A percentile compares a stretch with the other conserved stretches of the same genome.
phyloP scores from a whole-genome alignment of 1,284 basidiomycete genomes.

The Malassezia cuniculi region DNA sequence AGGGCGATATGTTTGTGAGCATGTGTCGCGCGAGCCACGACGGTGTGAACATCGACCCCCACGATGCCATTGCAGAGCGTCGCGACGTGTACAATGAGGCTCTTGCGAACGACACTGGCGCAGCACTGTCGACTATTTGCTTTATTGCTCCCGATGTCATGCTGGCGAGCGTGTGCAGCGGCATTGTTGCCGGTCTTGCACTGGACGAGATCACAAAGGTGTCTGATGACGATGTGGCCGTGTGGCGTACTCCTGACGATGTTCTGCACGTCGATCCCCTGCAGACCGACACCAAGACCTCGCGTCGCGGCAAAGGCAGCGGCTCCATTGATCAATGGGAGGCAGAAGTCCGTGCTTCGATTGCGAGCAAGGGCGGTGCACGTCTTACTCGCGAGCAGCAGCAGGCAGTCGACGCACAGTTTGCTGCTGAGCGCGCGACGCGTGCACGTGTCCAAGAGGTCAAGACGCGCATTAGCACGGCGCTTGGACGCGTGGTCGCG shows the following conservation, averaged over 20 bases:
- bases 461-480: slow-evolving; percentile 17
- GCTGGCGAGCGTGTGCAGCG: slow-evolving; percentile 23
- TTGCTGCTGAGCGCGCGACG: slow-evolving; percentile 26
- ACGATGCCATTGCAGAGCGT: slow-evolving; percentile 23
- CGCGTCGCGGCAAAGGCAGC: too few species aligned
- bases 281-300: slow-evolving; percentile 25
- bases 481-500: slow-evolving; percentile 21
- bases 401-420: slow-evolving; percentile 32
- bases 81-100: slow-evolving; percentile 19
- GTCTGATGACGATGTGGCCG: slow-evolving; percentile 30
- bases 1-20: slow-evolving; percentile 29
- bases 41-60: too few species aligned
- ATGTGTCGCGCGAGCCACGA: slow-evolving; percentile 31
- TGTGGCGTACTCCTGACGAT: slow-evolving; percentile 33
- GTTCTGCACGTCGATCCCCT: slow-evolving; percentile 36
- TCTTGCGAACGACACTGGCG: slow-evolving; percentile 25
- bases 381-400: slow-evolving; percentile 37
- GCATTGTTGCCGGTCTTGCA: slow-evolving; percentile 21
- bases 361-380: slow-evolving; percentile 37
- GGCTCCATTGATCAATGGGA: slow-evolving; percentile 43
- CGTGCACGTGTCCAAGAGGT: slow-evolving; percentile 26
- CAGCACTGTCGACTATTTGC: slow-evolving; percentile 28
- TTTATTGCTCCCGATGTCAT: slow-evolving; percentile 30
- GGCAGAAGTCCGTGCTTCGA: slow-evolving; percentile 37
- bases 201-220: slow-evolving; percentile 21